Evolutionary conservation across 345 rosid genomes (phyloP).

Genomic region (Reutealis trisperma): DNA sequence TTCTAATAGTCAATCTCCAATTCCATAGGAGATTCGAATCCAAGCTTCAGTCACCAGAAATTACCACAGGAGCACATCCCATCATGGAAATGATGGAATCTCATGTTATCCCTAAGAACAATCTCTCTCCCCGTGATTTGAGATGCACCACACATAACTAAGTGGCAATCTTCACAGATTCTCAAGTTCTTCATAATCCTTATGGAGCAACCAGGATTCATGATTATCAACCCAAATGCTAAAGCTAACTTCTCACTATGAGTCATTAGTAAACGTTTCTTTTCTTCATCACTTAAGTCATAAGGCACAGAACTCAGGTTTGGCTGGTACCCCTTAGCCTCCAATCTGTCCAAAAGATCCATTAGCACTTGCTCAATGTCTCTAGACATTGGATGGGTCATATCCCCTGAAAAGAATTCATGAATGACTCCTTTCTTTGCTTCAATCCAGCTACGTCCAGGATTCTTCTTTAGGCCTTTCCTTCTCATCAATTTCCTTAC

Average conservation of each 20-base stretch:
- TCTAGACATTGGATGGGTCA: slow-evolving; percentile 50
- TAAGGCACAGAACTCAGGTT: slow-evolving; percentile 52
- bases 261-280: slow-evolving; percentile 48
- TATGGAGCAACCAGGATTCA: slow-evolving; percentile 37
- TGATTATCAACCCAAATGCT: slow-evolving; percentile 58
- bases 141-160: slow-evolving; percentile 58
- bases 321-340: slow-evolving; percentile 52
- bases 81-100: slow-evolving; percentile 71
- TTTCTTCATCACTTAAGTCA: slow-evolving; percentile 51
- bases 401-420: slow-evolving; percentile 65
- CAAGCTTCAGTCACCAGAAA: slow-evolving; percentile 57
- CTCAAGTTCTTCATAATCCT: slow-evolving; percentile 75
- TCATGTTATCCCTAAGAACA: slow-evolving; percentile 65
- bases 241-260: slow-evolving; percentile 81
- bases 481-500: slow-evolving; percentile 53
- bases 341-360: slow-evolving; percentile 48
- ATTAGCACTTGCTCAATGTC: slow-evolving; percentile 53
- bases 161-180: slow-evolving; percentile 77
- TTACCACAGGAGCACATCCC: slow-evolving; percentile 74
- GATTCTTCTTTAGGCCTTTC: slow-evolving; percentile 68
- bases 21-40: neutral
- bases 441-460: slow-evolving; percentile 78
- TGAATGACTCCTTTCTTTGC: slow-evolving; percentile 54
- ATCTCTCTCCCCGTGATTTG: slow-evolving; percentile 52
- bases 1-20: neutral